A percentile compares a stretch with the other conserved stretches of the same genome.
Conservation (phyloP, 345 rosid genomes). For the Lagerstroemia speciosa region DNA sequence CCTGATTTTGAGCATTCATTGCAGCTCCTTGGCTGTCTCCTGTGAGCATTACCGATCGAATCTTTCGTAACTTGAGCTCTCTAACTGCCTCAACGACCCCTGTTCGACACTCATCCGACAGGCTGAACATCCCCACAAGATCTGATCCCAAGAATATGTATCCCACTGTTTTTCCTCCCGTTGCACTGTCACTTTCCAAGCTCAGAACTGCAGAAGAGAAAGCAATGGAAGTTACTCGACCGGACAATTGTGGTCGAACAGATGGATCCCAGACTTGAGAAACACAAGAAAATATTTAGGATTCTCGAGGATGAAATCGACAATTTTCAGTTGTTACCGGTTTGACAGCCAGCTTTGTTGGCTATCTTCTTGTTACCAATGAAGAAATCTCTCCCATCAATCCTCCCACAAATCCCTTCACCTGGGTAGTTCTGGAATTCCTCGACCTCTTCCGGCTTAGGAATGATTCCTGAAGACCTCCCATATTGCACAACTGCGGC, state of each 20-base stretch:
- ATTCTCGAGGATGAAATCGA: not conserved
- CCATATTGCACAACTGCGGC: slow-evolving; percentile 59
- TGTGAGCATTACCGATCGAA: slow-evolving; percentile 69
- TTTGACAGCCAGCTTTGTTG: slow-evolving; percentile 46
- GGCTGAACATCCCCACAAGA: slow-evolving; percentile 45
- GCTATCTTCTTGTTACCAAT: slow-evolving; percentile 72
- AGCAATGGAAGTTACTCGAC: not conserved
- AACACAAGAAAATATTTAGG: not conserved
- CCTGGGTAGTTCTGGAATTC: slow-evolving; percentile 75
- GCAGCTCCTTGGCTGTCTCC: slow-evolving; percentile 76
- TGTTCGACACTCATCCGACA: slow-evolving; percentile 68
- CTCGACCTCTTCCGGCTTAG: slow-evolving; percentile 61
- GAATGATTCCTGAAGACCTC: slow-evolving; percentile 42
- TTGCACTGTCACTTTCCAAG: slow-evolving; percentile 19
- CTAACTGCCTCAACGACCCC: slow-evolving; percentile 60
- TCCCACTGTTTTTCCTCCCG: slow-evolving; percentile 50
- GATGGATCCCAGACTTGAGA: no score
- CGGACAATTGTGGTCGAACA: not conserved
- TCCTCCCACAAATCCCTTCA: slow-evolving; percentile 73
- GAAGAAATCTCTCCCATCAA: slow-evolving; percentile 52
- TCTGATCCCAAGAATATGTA: slow-evolving; percentile 42
- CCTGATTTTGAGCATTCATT: slow-evolving; percentile 73
- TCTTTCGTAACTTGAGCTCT: slow-evolving; percentile 43
- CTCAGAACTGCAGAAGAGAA: slow-evolving; percentile 26
- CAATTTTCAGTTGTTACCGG: slow-evolving; percentile 28